Evolutionary conservation across 163 green algal genomes (phyloP).

Genomic region (Trebouxia gelatinosa): DNA sequence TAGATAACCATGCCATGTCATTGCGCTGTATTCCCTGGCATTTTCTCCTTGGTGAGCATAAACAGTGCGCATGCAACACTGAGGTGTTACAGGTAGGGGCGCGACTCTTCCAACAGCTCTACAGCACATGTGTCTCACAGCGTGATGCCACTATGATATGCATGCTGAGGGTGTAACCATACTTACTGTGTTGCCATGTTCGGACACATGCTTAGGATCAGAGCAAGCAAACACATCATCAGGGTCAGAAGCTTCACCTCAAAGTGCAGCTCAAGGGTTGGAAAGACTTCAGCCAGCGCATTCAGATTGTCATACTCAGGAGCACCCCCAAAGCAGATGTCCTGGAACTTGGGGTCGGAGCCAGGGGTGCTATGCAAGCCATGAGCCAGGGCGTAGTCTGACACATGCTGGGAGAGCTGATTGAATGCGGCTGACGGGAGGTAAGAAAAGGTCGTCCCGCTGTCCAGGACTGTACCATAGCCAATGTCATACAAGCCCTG

Average conservation of each 20-base stretch:
- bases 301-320: constrained; percentile 46
- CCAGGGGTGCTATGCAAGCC: constrained; percentile 48
- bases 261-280: constrained; percentile 62
- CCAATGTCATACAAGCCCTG: constrained; percentile 66
- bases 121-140: no score
- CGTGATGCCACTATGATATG: no score
- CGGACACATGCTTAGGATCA: background rate
- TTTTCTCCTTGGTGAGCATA: no score
- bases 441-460: constrained; percentile 97
- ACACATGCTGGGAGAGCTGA: constrained; percentile 52
- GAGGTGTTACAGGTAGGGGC: no score
- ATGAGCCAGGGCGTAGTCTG: constrained; percentile 38
- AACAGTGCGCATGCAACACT: no score
- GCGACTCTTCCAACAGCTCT: no score
- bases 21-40: no score
- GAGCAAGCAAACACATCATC: background rate
- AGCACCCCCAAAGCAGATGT: constrained; percentile 83
- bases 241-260: constrained; percentile 5
- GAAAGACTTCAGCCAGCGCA: constrained; percentile 61
- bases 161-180: background rate
- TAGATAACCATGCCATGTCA: no score
- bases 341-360: constrained; percentile 72
- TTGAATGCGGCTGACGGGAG: constrained; percentile 74
- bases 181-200: background rate
- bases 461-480: constrained; percentile 92